Evolutionary conservation across 2,329 filamentous ascomycete genomes (phyloP), one percentile per base, ranked within the genome.

Genomic region (Penicillium italicum): DNA sequence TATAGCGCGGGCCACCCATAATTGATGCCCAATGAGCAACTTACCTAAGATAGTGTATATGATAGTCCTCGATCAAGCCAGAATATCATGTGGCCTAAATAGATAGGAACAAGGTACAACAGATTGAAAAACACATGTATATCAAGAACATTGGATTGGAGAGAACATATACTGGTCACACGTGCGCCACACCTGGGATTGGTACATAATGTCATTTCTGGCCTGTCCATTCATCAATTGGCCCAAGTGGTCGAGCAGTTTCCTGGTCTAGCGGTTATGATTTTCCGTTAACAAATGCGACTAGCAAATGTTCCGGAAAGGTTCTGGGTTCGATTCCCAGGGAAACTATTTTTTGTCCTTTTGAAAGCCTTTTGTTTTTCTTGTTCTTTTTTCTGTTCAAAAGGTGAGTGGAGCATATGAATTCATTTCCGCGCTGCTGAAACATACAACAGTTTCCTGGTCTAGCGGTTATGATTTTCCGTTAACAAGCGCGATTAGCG

Each of bases 241-340:
- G 24, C 18, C 34, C 12, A 8, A 30, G 34, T 49, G 46, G 46
- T 20, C 22, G 46, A 50, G 9, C 48, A 50, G 48, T 50, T 50
- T 50, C 48, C 48, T 50, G 48, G 47, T 50, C 47, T 50, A 50
- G 37, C 47, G 47, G 47, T 50, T 50, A 50, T 50, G 47, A 50
- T 50, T 50, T 50, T 50, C 47, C 47, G 47, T 50, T 50, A 50
- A 50, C 47, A 50, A 50, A 42, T 50, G 37, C 47, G 4, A 18
- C 1, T 42, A n/a, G 47, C 28, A 26, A 2, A 24, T 50, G 47
- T 50, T 50, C 47, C 47, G 47, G 47, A 50, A 50, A 50, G 47
- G 47, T 50, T 50, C 47, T 50, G 47, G 47, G 47, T 50, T 50
- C 47, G 47, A 50, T 50, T 50, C 47, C 47, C 47, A 50, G 47